Base-by-base conservation (phyloP, 2,329 filamentous ascomycete genomes). In the Ascochyta pisi region DNA sequence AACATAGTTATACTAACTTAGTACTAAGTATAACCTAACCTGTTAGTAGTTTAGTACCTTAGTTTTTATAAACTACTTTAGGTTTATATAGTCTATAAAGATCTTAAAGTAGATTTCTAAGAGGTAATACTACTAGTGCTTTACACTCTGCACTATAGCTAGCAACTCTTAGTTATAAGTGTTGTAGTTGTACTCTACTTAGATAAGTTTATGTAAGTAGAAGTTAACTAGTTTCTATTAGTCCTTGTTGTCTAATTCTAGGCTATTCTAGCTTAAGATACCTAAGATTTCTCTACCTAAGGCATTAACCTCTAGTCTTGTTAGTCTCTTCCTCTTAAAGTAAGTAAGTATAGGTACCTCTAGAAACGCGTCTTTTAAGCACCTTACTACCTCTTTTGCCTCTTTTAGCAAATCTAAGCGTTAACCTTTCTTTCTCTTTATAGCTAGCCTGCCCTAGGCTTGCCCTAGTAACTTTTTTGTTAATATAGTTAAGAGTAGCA, bases 31-130 rank as follows among this genome's bases (percentile, higher is more conserved):
- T 1, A 9, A 33, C 29, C 13, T 12, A 9, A 33, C 29, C 9
- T 33, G 3, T 4, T 33, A 33, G 12, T 33, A 33, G 29, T 33
- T 33, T 8, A 57, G 27, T 12, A 29, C 41, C 33, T 57, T 52
- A 29, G 15, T 51, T 19, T 57, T 37, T 42, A 56, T 56, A 47
- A 50, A 57, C 47, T 43, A 57, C 33, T 51, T 51, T 29, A 57
- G 47, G 41, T 57, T 52, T 7, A 46, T 24, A 27, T 57, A 44
- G 37, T 57, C 31, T 37, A 24, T 57, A 9, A 51, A 29, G 16
- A 57, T 9, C 22, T 47, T 44, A 48, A 57, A 57, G 15, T 29
- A 33, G n/a, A 47, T 38, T 15, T 37, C 13, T 31, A 42, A 27
- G 37, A 51, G 19, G 29, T 57, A 57, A 22, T 52, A 39, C 4